Base-by-base conservation (phyloP, 345 rosid genomes). In the Sonneratia caseolaris region DNA sequence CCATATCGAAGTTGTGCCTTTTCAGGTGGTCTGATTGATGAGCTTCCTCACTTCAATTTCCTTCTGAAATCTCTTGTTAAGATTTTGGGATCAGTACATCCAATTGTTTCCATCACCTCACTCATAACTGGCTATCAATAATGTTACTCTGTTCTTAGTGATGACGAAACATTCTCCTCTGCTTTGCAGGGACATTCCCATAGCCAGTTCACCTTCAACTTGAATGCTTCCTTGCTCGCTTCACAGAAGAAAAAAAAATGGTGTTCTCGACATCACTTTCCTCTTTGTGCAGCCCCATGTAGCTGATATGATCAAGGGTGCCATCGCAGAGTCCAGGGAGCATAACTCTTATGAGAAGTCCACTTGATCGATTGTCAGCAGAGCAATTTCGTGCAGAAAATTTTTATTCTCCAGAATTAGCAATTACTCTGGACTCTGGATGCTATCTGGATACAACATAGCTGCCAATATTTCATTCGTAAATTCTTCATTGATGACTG, bases 281-380 rank as follows among this genome's bases (percentile, higher is more conserved):
- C 74, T 89, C 70, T 93, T 93, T 62, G 98, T 93, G 75, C 96
- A 89, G 72, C 89, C 93, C 13, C 87, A 91, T 13, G 87, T 74
- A 0, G 79, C 88, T 45, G 87, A 83, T 51, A 91, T 89, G 93
- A 91, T 93, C 64, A 85, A 88, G 57, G 86, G 75, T 56, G 94
- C 96, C 38, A 82, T 91, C 62, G 14, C 91, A 18, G 91, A 91
- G 56, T 93, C 91, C 76, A 84, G 98, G 82, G 92, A 91, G 65
- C 90, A 88, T 80, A 91, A 86, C 75, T 91, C 97, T 27, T 93
- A 91, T 42, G 92, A 91, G 79, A 93, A 93, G 81, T 97, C 97
- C 12, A 36, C 81, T 74, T 84, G 77, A 83, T 71, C 56, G 21
- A 49, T 11, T 21, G 3, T 68, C 64, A 13, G 18, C 3, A 24